These are phyloP conservation scores for Litchi chinensis DNA, from an alignment of 345 rosid species.

Conservation along the genomic window DNA sequence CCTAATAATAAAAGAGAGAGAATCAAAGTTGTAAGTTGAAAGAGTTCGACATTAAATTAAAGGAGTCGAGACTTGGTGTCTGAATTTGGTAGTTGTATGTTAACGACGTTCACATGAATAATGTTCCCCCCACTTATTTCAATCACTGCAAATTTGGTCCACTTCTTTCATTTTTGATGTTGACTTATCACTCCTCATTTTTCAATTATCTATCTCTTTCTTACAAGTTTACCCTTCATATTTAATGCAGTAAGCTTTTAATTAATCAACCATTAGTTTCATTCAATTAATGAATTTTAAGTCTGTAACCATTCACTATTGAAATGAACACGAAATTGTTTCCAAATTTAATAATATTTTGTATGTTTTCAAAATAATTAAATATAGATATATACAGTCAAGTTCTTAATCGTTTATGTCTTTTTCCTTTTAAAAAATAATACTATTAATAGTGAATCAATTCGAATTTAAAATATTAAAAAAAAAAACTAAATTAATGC, in stretches of 20 bases:
- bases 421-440: too few relatives aligned
- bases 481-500: too few relatives aligned
- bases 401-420: too few relatives aligned
- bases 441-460: too few relatives aligned
- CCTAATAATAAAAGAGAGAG: constrained; percentile 18
- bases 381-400: too few relatives aligned
- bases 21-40: background rate
- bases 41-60: constrained; percentile 25
- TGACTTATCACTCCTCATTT: constrained; percentile 20
- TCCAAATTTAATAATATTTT: too few relatives aligned
- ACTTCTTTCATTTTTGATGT: constrained; percentile 35
- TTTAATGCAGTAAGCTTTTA: background rate
- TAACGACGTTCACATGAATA: constrained; percentile 48
- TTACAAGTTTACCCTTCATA: background rate
- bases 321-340: background rate
- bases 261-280: background rate
- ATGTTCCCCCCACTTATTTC: constrained; percentile 43
- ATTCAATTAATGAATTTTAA: too few relatives aligned
- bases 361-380: too few relatives aligned
- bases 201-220: background rate
- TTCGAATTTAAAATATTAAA: too few relatives aligned
- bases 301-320: background rate
- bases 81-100: constrained; percentile 43
- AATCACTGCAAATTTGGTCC: constrained; percentile 40
- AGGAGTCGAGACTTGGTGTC: constrained; percentile 12